A percentile compares a stretch with the other conserved stretches of the same genome.
Conservation (phyloP, 495 filamentous ascomycete genomes). For the Xanthoparmelia taractica region DNA sequence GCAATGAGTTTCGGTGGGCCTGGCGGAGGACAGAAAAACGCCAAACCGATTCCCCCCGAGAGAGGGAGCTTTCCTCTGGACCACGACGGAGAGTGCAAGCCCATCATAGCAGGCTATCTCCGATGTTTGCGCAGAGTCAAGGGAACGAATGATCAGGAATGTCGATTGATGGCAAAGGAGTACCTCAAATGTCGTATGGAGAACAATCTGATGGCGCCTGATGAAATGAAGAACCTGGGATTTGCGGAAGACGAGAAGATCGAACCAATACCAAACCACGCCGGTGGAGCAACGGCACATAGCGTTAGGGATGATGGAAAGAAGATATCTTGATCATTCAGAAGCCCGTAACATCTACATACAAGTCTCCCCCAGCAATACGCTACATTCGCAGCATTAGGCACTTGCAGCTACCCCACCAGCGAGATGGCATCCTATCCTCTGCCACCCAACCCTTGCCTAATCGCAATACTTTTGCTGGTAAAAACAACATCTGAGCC, state of each 20-base stretch:
- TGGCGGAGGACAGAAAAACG: slow-evolving; percentile 57
- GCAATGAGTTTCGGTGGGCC: slow-evolving; percentile 66
- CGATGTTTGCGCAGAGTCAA: slow-evolving; percentile 71
- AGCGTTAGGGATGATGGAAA: slow-evolving; percentile 18
- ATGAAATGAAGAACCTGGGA: slow-evolving; percentile 88
- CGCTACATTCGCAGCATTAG: neutral
- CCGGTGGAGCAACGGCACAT: slow-evolving; percentile 11
- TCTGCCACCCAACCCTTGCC: slow-evolving; percentile 51
- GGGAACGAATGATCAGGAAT: slow-evolving; percentile 79
- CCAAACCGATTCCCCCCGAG: slow-evolving; percentile 80
- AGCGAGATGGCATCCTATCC: slow-evolving; percentile 41
- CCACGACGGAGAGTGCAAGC: slow-evolving; percentile 92
- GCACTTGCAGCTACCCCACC: neutral
- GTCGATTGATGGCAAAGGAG: slow-evolving; percentile 73
- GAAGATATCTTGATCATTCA: slow-evolving; percentile 7
- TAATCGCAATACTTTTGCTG: slow-evolving; percentile 73
- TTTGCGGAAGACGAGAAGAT: slow-evolving; percentile 52
- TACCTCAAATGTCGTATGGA: slow-evolving; percentile 95
- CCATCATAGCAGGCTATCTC: slow-evolving; percentile 75
- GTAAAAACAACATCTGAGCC: slow-evolving; percentile 74
- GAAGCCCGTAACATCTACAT: too few relatives aligned
- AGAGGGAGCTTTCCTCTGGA: slow-evolving; percentile 95
- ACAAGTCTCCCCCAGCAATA: neutral
- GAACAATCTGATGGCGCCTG: slow-evolving; percentile 91
- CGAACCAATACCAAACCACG: slow-evolving; percentile 9